A percentile compares a stretch with the other conserved stretches of the same genome.
phyloP scores from a whole-genome alignment of 2,329 filamentous ascomycete genomes.

The Claviceps purpurea region DNA sequence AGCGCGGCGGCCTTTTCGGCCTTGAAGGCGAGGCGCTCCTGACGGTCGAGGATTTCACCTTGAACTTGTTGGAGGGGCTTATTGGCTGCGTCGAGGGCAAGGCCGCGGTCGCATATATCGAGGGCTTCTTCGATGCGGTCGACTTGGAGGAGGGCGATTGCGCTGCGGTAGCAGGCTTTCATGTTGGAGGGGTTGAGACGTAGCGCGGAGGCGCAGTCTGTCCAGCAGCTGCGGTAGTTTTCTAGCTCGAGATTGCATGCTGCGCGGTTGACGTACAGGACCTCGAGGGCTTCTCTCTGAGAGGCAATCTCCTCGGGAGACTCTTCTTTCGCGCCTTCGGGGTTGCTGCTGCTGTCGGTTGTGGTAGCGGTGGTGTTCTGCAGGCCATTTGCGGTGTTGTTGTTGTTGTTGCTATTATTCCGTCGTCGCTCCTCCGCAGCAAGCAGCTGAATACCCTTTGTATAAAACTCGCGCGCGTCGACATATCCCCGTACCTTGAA shows the following conservation, averaged over 20 bases:
- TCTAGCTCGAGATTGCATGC: constrained; percentile 77
- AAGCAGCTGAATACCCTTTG: constrained; percentile 67
- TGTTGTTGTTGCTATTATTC: constrained; percentile 11
- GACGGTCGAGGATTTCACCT: constrained; percentile 48
- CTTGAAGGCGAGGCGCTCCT: constrained; percentile 39
- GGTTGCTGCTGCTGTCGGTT: constrained; percentile 15
- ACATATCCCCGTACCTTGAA: constrained; percentile 60
- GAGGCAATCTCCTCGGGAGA: constrained; percentile 43
- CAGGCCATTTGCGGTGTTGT: constrained; percentile 10
- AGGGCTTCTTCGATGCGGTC: constrained; percentile 68
- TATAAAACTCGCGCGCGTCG: constrained; percentile 86
- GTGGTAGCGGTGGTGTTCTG: no score
- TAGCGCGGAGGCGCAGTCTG: constrained; percentile 71
- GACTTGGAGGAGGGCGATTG: constrained; percentile 63
- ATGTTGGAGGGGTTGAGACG: constrained; percentile 67
- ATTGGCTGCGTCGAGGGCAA: constrained; percentile 60
- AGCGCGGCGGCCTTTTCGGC: constrained; percentile 43
- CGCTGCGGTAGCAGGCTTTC: constrained; percentile 84
- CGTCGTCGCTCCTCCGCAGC: constrained; percentile 47
- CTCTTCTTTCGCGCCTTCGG: constrained; percentile 16
- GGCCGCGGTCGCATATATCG: constrained; percentile 62
- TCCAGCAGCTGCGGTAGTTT: constrained; percentile 78
- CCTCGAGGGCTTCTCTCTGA: constrained; percentile 56
- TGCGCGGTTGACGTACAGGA: constrained; percentile 74
- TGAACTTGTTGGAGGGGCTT: constrained; percentile 48